Base-by-base conservation (phyloP, 495 filamentous ascomycete species). In the Daldinia concentrica region DNA sequence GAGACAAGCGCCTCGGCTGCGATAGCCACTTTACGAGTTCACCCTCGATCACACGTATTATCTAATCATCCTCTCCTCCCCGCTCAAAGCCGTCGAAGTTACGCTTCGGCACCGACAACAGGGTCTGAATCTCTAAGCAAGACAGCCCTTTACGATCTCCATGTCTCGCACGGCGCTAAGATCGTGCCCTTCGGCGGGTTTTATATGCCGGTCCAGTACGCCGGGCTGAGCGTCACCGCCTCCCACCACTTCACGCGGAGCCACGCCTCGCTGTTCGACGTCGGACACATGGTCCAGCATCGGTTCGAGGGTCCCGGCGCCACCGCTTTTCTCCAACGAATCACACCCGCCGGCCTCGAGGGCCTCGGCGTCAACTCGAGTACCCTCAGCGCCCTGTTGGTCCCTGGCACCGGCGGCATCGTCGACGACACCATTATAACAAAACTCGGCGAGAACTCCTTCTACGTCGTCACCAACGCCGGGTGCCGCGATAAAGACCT, bases 171-270 rank as follows among this genome's bases (percentile, higher is more conserved):
- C 76, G 93, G 93, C 71, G 95, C 86, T 45, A 97, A 96, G 81
- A 97, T 99, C 90, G 94, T 98, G 61, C 92, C 92, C n/a, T 99
- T 97, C 77, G 95, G 91, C 62, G 94, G 94, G 68, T 98, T 89
- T 82, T 84, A 86, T 59, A 98, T 99, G 95, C 96, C 95, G 17
- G 87, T 99, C 27, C 90, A 94, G 71, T 99, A 98, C 81, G 76
- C 83, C 26, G 89, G 90, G 68, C 84, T 92, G 66, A 87, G 88
- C 75, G 88, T 97, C 70, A 85, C 85, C 57, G 89, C 91, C 55
- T 95, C 92, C 69, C 95, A 99, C 82, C 82, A 88, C 66, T 97
- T 93, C 88, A 97, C 95, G 9, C 85, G 96, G 37, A 86, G 89
- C 76, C 92, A 93, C 80, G 89, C 91, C 45, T 96, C 93, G 67